Conservation (phyloP, 108 stramenopile species). For the Fragilaria crotonensis region DNA sequence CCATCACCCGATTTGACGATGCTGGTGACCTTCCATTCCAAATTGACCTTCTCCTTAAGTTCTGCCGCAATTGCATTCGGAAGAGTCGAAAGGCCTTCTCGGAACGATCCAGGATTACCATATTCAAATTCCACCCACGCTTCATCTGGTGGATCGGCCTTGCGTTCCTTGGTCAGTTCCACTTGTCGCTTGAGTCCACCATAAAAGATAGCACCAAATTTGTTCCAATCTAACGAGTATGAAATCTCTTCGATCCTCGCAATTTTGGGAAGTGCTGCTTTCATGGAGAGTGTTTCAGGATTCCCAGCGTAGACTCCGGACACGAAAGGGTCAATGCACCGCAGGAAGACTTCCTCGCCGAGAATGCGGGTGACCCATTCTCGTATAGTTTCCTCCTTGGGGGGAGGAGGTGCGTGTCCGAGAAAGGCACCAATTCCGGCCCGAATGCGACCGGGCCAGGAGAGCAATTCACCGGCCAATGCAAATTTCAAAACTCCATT, state of each 20-base stretch:
- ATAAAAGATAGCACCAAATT: conserved; percentile 78
- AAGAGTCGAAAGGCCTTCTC: conserved; percentile 71
- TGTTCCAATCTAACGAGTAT: conserved; percentile 74
- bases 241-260: conserved; percentile 63
- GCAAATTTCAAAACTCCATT: conserved; percentile 76
- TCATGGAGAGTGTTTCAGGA: conserved; percentile 86
- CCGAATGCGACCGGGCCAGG: conserved; percentile 93
- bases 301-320: conserved; percentile 96
- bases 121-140: conserved; percentile 74
- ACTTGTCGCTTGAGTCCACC: conserved; percentile 72
- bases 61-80: conserved; percentile 70
- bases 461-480: conserved; percentile 66
- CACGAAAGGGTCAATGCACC: conserved; percentile 94
- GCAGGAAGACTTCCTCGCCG: conserved; percentile 85
- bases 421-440: conserved; percentile 91
- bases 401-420: conserved; percentile 55
- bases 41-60: conserved; percentile 48
- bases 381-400: conserved; percentile 87
- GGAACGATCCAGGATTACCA: conserved; percentile 87
- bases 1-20: conserved; percentile 27
- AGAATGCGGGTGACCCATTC: conserved; percentile 90
- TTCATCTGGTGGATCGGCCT: conserved; percentile 65
- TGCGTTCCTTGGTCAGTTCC: conserved; percentile 71
- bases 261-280: conserved; percentile 88
- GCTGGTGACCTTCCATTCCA: conserved; percentile 62